These are phyloP conservation scores for Lathyrus aphaca DNA, from an alignment of 306 rosid genomes.

Conservation along the genomic window DNA sequence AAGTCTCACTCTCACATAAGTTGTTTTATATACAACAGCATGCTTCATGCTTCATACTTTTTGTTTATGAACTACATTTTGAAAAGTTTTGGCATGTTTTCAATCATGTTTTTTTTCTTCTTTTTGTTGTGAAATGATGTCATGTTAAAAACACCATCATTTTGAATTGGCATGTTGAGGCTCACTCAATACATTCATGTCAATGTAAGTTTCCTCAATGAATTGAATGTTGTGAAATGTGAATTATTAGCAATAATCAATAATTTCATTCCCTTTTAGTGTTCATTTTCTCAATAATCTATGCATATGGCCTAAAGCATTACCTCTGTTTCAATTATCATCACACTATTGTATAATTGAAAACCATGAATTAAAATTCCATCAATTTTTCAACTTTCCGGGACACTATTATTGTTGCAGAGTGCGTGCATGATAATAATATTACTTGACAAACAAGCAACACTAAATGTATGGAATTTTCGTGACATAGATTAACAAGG, in stretches of 20 bases:
- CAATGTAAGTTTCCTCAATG: neutral
- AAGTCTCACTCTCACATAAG: constrained; percentile 28
- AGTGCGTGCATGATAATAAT: neutral
- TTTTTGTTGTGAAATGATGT: constrained; percentile 26
- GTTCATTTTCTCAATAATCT: neutral
- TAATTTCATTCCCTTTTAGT: neutral
- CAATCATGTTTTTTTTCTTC: constrained; percentile 22
- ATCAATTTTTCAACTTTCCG: neutral
- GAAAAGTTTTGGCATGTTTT: constrained; percentile 14
- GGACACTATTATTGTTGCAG: neutral
- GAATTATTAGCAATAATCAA: neutral
- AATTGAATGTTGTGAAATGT: constrained; percentile 10
- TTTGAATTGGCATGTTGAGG: constrained; percentile 15
- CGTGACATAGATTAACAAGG: neutral
- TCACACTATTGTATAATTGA: no score
- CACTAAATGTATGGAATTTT: neutral
- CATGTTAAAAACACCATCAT: constrained; percentile 18
- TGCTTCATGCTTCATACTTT: constrained; percentile 32
- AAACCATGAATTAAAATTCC: no score
- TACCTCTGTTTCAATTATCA: no score
- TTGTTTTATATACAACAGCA: constrained; percentile 22
- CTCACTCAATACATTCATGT: constrained; percentile 13
- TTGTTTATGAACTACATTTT: constrained; percentile 8
- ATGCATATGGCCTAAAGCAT: neutral
- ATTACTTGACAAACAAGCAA: neutral